A percentile compares a stretch with the other conserved stretches of the same genome.
Conservation (phyloP, 2,329 filamentous ascomycete genomes). For the Apiospora kogelbergensis region DNA sequence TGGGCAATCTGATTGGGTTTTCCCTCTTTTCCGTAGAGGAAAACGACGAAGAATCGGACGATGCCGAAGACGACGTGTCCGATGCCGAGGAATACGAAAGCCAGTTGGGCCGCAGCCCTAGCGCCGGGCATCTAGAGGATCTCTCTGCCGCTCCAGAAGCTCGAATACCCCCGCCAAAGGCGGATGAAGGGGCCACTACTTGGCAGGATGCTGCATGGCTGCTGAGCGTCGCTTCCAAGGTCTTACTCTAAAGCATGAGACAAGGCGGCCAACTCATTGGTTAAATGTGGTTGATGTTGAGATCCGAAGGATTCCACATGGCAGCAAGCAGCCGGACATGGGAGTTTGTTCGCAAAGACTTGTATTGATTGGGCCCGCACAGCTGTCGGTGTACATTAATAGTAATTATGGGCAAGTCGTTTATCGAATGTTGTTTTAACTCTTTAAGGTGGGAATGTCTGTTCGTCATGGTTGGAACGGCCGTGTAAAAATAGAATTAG, state of each 20-base stretch:
- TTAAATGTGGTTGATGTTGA: conserved; percentile 4
- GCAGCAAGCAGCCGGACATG: neutral
- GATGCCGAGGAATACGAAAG: conserved; percentile 38
- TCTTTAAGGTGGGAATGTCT: neutral
- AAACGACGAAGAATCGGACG: conserved; percentile 51
- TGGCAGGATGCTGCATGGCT: conserved; percentile 71
- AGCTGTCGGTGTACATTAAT: neutral
- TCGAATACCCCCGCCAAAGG: conserved; percentile 47
- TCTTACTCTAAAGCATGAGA: conserved; percentile 47
- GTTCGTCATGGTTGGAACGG: neutral
- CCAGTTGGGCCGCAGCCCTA: conserved; percentile 35
- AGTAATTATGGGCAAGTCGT: neutral
- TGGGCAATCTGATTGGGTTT: conserved; percentile 59
- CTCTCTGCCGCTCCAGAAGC: conserved; percentile 36
- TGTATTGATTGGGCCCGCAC: neutral
- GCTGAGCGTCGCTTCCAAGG: conserved; percentile 62
- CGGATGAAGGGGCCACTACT: conserved; percentile 50
- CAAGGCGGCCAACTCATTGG: neutral
- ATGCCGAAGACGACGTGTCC: conserved; percentile 35
- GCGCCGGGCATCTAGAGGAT: conserved; percentile 38
- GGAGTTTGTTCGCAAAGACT: neutral
- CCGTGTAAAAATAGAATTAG: neutral
- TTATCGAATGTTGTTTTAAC: neutral
- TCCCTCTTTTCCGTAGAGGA: conserved; percentile 63
- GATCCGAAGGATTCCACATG: neutral